Base-by-base conservation (phyloP, 768 basidiomycete species). In the Pleurotus sapidus region DNA sequence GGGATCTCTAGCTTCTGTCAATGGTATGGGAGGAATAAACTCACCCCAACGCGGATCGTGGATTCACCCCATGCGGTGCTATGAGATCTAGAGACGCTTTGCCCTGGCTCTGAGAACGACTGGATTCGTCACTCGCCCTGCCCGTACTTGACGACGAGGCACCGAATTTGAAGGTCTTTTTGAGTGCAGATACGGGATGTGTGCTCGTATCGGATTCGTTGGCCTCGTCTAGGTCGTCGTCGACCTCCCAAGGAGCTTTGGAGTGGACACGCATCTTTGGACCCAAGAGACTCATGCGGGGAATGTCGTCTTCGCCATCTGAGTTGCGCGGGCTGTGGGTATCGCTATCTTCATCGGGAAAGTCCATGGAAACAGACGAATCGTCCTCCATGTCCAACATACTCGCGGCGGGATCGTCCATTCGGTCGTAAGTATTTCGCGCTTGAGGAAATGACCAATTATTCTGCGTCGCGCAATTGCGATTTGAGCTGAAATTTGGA, bases 211-310 rank as follows among this genome's bases (percentile, higher is more conserved):
- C 77, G 3, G 71, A 63, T 42, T 84, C 83, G 24, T 77, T 76
- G 30, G 77, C 82, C 64, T 78, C 80, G 27, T 75, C 69, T 2
- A 78, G 57, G 3, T 70, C 39, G 38, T 74, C 78, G 12, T 78
- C 83, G 38, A 79, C 71, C 70, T 92, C 90, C 91, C 91, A 93
- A 40, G 91, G 91, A 15, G 91, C 87, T 23, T 81, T 86, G 60
- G 88, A 89, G 69, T 91, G 88, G 66, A 91, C 84, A 50, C 86
- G 84, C 80, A 92, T 89, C 70, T 84, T 91, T 27, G 91, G 91
- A n/a, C 91, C 91, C 34, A 88, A 82, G 48, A 86, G 72, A 64
- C 88, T 91, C 70, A 91, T 82, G 54, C 86, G 78, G 58, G 77
- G 69, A 1, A 77, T 70, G 38, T 80, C 74, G 50, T 80, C 77